Conservation (phyloP, 1,284 basidiomycete genomes). For the Papiliotrema nemorosa region DNA sequence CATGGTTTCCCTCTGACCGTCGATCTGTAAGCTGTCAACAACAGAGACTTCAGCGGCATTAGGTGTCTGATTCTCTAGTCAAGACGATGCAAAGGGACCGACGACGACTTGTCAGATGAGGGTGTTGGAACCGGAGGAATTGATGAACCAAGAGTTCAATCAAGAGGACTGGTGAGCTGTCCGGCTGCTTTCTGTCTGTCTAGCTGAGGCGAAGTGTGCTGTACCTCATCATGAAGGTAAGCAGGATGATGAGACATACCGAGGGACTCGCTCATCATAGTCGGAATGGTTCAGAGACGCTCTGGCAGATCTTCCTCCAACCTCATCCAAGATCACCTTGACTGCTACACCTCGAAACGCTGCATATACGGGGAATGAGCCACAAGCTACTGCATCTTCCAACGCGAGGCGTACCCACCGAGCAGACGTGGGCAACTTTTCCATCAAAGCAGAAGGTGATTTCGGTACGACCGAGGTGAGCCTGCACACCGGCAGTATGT, state of each 20-base stretch:
- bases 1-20: constrained; percentile 73
- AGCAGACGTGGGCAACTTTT: constrained; percentile 58
- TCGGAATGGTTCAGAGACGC: constrained; percentile 90
- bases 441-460: constrained; percentile 70
- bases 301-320: constrained; percentile 80
- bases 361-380: constrained; percentile 26
- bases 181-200: neutral
- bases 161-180: constrained; percentile 60
- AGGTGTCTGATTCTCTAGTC: constrained; percentile 52
- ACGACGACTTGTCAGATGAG: constrained; percentile 84
- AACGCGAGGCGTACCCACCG: constrained; percentile 17
- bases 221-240: constrained; percentile 80
- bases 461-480: constrained; percentile 77
- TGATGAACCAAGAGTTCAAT: constrained; percentile 75
- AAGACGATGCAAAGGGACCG: constrained; percentile 77
- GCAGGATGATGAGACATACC: too few species aligned
- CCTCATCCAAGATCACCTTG: constrained; percentile 76
- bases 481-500: neutral
- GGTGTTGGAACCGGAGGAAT: constrained; percentile 77
- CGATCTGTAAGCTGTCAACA: constrained; percentile 64
- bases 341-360: constrained; percentile 63
- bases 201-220: constrained; percentile 56
- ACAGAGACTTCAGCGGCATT: neutral
- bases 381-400: constrained; percentile 16
- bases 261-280: constrained; percentile 49